Percentiles rank a stretch among this genome's conserved stretches.
These are phyloP conservation scores for Entomortierella chlamydospora DNA, from an alignment of 192 early-diverging fungal genomes.

Conservation along the genomic window DNA sequence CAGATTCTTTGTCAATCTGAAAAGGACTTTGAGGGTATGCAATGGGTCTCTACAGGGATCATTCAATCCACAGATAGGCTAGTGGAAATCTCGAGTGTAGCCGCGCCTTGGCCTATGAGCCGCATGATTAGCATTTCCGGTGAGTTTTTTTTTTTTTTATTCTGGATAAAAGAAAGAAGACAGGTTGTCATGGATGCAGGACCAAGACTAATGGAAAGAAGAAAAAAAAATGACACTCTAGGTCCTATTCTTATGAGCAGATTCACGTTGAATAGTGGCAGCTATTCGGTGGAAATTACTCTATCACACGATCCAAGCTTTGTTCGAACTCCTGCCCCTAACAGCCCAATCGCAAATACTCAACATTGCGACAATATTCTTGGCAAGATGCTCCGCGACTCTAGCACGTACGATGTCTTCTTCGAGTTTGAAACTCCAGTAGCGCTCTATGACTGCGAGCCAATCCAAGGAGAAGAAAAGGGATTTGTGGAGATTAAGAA, in stretches of 20 bases:
- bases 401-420: conserved; percentile 19
- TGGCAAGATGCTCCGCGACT: conserved; percentile 17
- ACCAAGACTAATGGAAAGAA: no score
- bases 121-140: conserved; percentile 18
- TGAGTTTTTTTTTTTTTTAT: not conserved
- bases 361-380: conserved; percentile 17
- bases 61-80: not conserved
- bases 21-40: not conserved
- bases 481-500: not conserved
- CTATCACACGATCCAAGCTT: not conserved
- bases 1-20: not conserved
- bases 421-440: conserved; percentile 23
- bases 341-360: not conserved
- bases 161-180: not conserved
- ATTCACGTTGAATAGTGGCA: not conserved
- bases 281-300: not conserved
- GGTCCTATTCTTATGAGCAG: not conserved
- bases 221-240: not conserved
- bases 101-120: not conserved
- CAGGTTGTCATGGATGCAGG: no score
- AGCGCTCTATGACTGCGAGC: not conserved
- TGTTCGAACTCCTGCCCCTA: not conserved
- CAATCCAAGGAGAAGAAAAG: not conserved
- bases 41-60: conserved; percentile 6
- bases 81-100: not conserved